phyloP scores from a whole-genome alignment of 164 flowering plant genomes.

The Tetrastigma voinierianum region DNA sequence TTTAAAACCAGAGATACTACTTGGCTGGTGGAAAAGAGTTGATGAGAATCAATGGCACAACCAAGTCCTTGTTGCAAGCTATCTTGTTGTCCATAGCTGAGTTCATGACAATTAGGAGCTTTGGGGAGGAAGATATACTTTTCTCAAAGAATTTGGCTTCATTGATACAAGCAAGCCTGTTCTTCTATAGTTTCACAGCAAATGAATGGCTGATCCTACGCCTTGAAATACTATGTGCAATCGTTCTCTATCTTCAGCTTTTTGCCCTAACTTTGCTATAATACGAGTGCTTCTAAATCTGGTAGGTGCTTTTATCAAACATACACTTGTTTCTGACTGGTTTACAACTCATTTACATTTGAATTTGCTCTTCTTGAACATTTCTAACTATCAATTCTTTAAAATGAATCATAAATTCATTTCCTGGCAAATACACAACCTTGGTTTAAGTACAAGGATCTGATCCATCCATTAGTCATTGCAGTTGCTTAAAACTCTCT shows the following conservation, averaged over 20 bases:
- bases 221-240: constrained; percentile 63
- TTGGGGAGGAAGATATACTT: constrained; percentile 57
- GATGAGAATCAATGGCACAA: constrained; percentile 73
- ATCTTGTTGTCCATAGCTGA: constrained; percentile 75
- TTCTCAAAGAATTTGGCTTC: constrained; percentile 44
- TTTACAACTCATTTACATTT: no score
- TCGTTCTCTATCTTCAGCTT: constrained; percentile 59
- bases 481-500: no score
- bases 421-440: no score
- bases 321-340: no score
- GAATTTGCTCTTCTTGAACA: no score
- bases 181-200: constrained; percentile 70
- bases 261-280: constrained; percentile 60
- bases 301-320: constrained; percentile 42
- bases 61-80: constrained; percentile 58
- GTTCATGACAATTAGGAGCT: constrained; percentile 66
- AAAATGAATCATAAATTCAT: no score
- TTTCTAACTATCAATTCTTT: no score
- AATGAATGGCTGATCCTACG: constrained; percentile 81
- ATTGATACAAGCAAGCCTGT: constrained; percentile 67
- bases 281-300: constrained; percentile 53
- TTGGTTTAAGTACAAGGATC: no score
- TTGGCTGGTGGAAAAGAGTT: constrained; percentile 69
- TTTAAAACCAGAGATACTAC: constrained; percentile 55
- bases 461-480: no score